Evolutionary conservation across 306 rosid species (phyloP).

Genomic region (Quercus ilex): DNA sequence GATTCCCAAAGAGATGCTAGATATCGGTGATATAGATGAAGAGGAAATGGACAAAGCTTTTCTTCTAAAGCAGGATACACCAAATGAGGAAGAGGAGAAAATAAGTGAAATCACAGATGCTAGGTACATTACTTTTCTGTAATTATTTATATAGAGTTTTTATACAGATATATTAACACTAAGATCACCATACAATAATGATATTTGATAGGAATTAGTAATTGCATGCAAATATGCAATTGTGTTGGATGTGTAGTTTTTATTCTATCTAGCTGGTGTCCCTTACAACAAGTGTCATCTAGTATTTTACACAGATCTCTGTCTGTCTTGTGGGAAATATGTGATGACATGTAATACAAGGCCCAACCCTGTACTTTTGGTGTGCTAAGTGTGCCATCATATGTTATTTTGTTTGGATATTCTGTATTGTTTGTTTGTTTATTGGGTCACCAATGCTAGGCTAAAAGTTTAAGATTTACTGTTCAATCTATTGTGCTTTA

Average conservation of each 20-base stretch:
- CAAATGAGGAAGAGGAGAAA: slow-evolving; percentile 31
- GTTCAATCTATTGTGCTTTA: not conserved
- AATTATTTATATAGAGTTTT: not conserved
- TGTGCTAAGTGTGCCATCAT: not conserved
- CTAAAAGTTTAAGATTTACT: not conserved
- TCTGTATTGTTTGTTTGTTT: not conserved
- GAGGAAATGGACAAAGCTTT: slow-evolving; percentile 43
- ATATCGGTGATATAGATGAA: slow-evolving; percentile 31
- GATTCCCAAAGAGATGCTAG: slow-evolving; percentile 42
- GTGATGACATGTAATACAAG: too few relatives aligned
- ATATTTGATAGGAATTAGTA: not conserved
- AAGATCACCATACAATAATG: not conserved
- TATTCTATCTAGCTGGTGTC: not conserved
- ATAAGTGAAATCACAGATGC: slow-evolving; percentile 38
- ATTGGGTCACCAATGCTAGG: not conserved
- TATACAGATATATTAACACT: not conserved
- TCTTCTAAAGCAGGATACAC: slow-evolving; percentile 29
- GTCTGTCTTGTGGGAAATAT: not conserved
- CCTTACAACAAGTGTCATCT: not conserved
- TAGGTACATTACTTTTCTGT: slow-evolving; percentile 35
- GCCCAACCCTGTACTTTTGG: not conserved
- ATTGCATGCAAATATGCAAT: too few relatives aligned
- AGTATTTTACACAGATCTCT: not conserved
- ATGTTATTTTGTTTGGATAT: not conserved
- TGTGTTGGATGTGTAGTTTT: not conserved